Evolutionary conservation across 202 grass and related monocot genomes (phyloP).

Genomic region (Panicum hallii): DNA sequence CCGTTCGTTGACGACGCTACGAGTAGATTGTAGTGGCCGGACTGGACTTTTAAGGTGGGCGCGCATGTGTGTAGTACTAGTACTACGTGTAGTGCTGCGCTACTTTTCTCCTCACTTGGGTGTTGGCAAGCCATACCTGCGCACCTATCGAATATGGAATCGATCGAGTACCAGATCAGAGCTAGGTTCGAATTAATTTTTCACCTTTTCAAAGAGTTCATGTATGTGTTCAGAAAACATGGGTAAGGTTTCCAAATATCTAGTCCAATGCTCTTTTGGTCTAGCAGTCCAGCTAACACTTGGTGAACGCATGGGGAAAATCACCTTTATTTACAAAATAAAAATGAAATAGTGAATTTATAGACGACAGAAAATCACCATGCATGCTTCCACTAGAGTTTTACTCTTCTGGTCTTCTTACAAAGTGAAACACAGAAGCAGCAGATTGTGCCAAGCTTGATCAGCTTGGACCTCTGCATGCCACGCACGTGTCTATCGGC

Average conservation of each 20-base stretch:
- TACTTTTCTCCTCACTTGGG: background rate
- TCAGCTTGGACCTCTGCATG: background rate
- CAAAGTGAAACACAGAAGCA: constrained; percentile 4
- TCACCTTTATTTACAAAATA: background rate
- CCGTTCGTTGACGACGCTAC: background rate
- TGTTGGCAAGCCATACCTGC: no score
- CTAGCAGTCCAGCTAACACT: no score
- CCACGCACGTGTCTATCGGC: background rate
- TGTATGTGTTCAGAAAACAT: background rate
- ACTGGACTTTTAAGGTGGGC: background rate
- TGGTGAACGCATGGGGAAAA: no score
- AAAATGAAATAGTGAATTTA: background rate
- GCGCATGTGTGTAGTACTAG: no score
- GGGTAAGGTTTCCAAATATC: background rate
- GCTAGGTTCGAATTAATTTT: background rate
- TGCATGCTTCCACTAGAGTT: background rate
- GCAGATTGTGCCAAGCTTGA: background rate
- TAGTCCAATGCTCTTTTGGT: no score
- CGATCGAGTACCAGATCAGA: background rate
- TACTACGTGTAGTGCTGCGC: background rate
- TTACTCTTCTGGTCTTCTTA: background rate
- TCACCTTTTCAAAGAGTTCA: background rate
- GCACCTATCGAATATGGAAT: no score
- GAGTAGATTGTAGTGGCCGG: background rate
- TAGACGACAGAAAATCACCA: background rate